Conservation (phyloP, 1,139 yeast genomes). For the Taphrina flavorubra region DNA sequence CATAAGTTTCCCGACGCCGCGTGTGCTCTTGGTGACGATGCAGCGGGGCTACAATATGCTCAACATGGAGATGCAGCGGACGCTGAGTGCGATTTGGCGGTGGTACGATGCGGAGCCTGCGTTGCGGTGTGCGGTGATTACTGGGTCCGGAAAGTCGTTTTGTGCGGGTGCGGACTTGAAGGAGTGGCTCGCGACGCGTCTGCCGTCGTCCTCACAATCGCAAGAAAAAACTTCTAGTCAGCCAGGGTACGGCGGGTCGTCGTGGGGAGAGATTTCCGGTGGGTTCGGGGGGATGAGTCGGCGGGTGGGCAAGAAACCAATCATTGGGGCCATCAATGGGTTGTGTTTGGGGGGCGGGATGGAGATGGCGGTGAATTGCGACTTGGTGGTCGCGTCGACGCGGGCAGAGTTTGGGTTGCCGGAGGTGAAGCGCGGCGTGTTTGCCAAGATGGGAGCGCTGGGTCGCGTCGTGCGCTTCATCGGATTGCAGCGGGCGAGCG, state of each 20-base stretch:
- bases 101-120: constrained; percentile 49
- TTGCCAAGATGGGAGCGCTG: constrained; percentile 51
- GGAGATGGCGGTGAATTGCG: constrained; percentile 51
- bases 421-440: constrained; percentile 51
- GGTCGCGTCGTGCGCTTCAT: constrained; percentile 48
- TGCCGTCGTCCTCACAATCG: constrained; percentile 3
- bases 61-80: constrained; percentile 40
- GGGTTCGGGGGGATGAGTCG: constrained; percentile 51
- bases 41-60: constrained; percentile 41
- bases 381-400: constrained; percentile 50
- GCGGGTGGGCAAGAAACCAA: constrained; percentile 49
- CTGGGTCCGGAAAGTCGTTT: constrained; percentile 50
- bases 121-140: constrained; percentile 50
- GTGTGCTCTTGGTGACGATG: constrained; percentile 35
- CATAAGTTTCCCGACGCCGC: constrained; percentile 30
- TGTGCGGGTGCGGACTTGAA: constrained; percentile 52
- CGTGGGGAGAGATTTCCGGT: constrained; percentile 40
- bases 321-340: constrained; percentile 51
- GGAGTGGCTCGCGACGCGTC: constrained; percentile 46
- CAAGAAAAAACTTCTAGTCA: not conserved
- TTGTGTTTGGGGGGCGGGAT: constrained; percentile 52
- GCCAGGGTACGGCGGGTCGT: constrained; percentile 20
- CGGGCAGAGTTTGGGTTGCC: constrained; percentile 50
- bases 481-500: constrained; percentile 50
- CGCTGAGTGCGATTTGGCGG: constrained; percentile 31